Base-by-base conservation (phyloP, 2,329 filamentous ascomycete species). In the Neurospora sp. region DNA sequence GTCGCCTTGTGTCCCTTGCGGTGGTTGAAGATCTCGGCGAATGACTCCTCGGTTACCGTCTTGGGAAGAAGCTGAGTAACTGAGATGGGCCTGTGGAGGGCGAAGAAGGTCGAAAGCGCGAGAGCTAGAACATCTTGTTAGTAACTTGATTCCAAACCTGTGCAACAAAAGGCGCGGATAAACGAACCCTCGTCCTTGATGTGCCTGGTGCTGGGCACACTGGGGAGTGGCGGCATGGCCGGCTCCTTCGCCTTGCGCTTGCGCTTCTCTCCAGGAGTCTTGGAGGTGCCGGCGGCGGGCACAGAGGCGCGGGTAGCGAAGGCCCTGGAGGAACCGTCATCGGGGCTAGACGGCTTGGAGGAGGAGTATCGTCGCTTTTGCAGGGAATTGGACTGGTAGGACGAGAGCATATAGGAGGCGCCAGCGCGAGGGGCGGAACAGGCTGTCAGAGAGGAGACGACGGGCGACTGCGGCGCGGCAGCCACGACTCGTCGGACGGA, bases 21-120 rank as follows among this genome's bases (percentile, higher is more conserved):
- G 70, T 83, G 78, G 66, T 89, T 84, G 80, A 98, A 98, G 77
- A 99, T 94, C 77, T 91, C 86, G 72, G 92, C 90, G 80, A 98
- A 97, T 67, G 90, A 86, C 78, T 92, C 90, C 72, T 91, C 85
- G 68, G 87, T 89, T 66, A 93, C 86, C 23, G 86, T 84, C 75
- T 87, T 89, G 70, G 91, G 96, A 77, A 97, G 90, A 74, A 91
- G 90, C 76, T 90, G 90, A 67, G 90, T 93, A 74, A 97, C 89
- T 69, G 93, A 97, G 77, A 99, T 95, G 66, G 96, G 96, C 72
- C 96, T 90, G 82, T 99, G 93, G 74, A 97, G 91, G 73, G 94
- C 96, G 84, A 98, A 98, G 85, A 99, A 98, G 67, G 91, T 91
- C 8, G 95, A 96, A 66, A 97, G 85, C 73, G 91, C 90, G 72